phyloP scores from a whole-genome alignment of 1,139 yeast genomes.

The Eremothecium cymbalariae region DNA sequence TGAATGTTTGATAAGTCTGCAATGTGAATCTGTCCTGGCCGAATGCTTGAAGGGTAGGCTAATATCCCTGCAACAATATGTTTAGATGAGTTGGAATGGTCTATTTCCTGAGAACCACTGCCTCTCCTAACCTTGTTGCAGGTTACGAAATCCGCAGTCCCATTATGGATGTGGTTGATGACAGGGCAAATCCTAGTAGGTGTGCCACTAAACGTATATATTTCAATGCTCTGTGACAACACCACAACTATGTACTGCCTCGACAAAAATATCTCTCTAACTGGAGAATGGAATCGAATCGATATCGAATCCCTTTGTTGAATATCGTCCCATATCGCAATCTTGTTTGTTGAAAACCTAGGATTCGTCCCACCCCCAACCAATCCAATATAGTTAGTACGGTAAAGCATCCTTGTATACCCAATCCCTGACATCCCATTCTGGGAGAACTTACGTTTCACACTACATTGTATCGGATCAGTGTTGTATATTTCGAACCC shows the following conservation, averaged over 20 bases:
- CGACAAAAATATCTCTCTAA: conserved; percentile 64
- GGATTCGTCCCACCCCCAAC: conserved; percentile 87
- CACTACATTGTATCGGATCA: conserved; percentile 77
- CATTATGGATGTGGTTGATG: conserved; percentile 10
- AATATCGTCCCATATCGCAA: conserved; percentile 85
- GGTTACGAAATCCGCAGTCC: conserved; percentile 38
- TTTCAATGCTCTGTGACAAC: conserved; percentile 42
- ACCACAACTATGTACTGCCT: conserved; percentile 70
- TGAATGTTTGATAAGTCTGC: conserved; percentile 60
- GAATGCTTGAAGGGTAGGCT: conserved; percentile 23
- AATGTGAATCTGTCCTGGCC: conserved; percentile 66
- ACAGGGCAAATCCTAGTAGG: conserved; percentile 46
- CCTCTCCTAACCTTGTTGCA: conserved; percentile 47
- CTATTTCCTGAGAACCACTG: conserved; percentile 5
- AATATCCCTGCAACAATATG: conserved; percentile 14
- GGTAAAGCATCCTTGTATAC: conserved; percentile 68
- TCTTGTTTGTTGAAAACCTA: conserved; percentile 64
- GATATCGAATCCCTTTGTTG: conserved; percentile 68
- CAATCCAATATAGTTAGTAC: conserved; percentile 81
- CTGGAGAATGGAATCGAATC: conserved; percentile 67
- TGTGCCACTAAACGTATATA: conserved; percentile 74
- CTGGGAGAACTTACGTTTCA: conserved; percentile 48
- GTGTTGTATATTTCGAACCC: conserved; percentile 86
- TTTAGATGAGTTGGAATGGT: conserved; percentile 2
- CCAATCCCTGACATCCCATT: conserved; percentile 50